phyloP scores from a whole-genome alignment of 2,329 filamentous ascomycete genomes.

The Apiospora malaysiana region DNA sequence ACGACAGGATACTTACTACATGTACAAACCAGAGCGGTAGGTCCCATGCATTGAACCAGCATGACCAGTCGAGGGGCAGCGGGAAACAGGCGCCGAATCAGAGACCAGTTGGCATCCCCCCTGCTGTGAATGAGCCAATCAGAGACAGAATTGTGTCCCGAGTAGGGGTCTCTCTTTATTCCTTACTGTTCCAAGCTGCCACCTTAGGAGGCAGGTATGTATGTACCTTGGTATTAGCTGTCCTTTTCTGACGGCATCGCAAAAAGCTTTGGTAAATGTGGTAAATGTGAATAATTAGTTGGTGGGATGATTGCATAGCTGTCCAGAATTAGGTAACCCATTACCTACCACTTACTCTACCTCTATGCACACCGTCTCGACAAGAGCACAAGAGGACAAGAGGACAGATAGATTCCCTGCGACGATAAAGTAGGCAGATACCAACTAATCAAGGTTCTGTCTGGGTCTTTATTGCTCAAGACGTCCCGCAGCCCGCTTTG shows the following conservation, averaged over 20 bases:
- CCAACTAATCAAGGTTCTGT: too few relatives aligned
- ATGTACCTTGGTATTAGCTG: constrained; percentile 10
- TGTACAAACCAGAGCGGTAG: too few relatives aligned
- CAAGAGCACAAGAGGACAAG: constrained; percentile 7
- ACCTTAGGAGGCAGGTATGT: too few relatives aligned
- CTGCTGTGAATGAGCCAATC: background rate
- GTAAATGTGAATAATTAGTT: constrained; percentile 18
- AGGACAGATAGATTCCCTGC: constrained; percentile 16
- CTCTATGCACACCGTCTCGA: constrained; percentile 7
- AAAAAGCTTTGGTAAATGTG: constrained; percentile 14
- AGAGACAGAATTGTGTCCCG: constrained; percentile 10
- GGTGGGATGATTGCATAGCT: constrained; percentile 17
- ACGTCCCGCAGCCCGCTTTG: constrained; percentile 4
- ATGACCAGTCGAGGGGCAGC: background rate
- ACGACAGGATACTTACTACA: too few relatives aligned
- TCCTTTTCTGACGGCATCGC: constrained; percentile 18
- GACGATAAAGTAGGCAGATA: background rate
- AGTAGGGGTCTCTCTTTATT: constrained; percentile 15
- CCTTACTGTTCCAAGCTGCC: background rate
- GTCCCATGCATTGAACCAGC: background rate
- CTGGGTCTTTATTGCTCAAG: constrained; percentile 1
- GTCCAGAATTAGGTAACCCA: constrained; percentile 14
- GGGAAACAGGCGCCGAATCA: constrained; percentile 5
- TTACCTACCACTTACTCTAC: constrained; percentile 12
- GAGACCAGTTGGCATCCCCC: background rate